Evolutionary conservation across 163 green algal species (phyloP).

Genomic region (Scenedesmus sp.): DNA sequence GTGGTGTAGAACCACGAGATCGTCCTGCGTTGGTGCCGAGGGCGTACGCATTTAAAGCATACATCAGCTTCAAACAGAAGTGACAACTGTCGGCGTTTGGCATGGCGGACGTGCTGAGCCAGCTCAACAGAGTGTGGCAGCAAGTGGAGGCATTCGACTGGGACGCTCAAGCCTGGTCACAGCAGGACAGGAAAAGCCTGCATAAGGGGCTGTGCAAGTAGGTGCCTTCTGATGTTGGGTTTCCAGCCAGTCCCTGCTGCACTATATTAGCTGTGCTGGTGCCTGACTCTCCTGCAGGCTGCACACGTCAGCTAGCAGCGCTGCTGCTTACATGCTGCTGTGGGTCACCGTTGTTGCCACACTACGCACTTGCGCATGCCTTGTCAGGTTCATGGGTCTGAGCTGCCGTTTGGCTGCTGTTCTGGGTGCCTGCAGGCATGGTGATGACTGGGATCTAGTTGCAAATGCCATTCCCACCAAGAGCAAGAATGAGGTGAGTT

Average conservation of each 20-base stretch:
- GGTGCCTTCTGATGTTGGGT: not conserved
- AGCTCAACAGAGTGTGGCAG: constrained; percentile 33
- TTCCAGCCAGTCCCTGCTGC: not conserved
- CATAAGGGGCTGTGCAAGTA: constrained; percentile 35
- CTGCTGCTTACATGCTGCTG: not conserved
- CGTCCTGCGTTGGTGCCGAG: not conserved
- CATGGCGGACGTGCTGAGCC: constrained; percentile 14
- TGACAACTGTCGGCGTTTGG: not conserved
- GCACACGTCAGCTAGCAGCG: not conserved
- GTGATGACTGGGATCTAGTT: constrained; percentile 23
- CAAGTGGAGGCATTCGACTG: constrained; percentile 35
- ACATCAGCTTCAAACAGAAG: not conserved
- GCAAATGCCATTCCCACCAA: not conserved
- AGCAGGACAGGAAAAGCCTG: not conserved
- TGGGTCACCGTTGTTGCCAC: too few species aligned
- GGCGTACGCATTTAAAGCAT: not conserved
- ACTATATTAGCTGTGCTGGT: not conserved
- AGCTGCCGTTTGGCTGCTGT: not conserved
- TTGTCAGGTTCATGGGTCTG: not conserved
- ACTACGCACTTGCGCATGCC: not conserved
- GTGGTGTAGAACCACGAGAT: not conserved
- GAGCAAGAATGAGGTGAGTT: constrained; percentile 11
- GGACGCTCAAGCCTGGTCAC: not conserved
- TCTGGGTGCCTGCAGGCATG: constrained; percentile 6
- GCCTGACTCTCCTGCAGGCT: not conserved